Evolutionary conservation across 2,329 filamentous ascomycete species (phyloP).

Genomic region (Balansia obtecta): DNA sequence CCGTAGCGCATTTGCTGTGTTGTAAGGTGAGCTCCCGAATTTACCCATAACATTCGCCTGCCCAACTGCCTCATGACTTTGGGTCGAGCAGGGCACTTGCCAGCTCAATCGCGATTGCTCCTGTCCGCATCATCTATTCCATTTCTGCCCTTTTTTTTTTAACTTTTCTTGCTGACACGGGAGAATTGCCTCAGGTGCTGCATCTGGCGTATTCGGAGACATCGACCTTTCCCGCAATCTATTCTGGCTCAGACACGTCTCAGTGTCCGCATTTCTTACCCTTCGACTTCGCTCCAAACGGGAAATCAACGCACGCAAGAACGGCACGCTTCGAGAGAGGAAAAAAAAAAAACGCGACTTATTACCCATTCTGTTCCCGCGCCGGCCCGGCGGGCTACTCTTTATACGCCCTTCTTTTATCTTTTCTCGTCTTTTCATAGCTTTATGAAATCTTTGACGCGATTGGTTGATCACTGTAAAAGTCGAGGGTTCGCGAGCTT

Average conservation of each 20-base stretch:
- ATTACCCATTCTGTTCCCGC: not conserved
- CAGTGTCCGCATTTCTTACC: slow-evolving; percentile 6
- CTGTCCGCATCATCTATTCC: not conserved
- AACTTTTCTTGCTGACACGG: not conserved
- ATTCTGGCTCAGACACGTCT: slow-evolving; percentile 7
- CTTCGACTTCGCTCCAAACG: not conserved
- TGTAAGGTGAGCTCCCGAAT: not conserved
- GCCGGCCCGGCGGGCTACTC: not conserved
- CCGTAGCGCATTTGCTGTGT: not conserved
- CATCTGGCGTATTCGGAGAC: not conserved
- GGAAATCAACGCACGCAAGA: slow-evolving; percentile 1
- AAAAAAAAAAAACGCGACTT: not conserved
- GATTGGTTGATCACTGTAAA: slow-evolving; percentile 1
- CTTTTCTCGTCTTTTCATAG: not conserved
- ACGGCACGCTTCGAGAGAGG: not conserved
- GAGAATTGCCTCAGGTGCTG: not conserved
- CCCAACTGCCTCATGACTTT: not conserved
- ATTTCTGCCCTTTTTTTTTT: not conserved
- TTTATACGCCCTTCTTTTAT: not conserved
- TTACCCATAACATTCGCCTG: not conserved
- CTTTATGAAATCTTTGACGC: slow-evolving; percentile 4
- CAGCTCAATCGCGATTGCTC: not conserved
- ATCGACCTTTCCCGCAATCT: slow-evolving; percentile 2
- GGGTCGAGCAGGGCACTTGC: not conserved
- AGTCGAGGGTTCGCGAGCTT: slow-evolving; percentile 1